Evolutionary conservation across 805 yeast genomes (phyloP), one percentile per base, ranked within the genome.

Genomic region (Wickerhamiella domercqiae): DNA sequence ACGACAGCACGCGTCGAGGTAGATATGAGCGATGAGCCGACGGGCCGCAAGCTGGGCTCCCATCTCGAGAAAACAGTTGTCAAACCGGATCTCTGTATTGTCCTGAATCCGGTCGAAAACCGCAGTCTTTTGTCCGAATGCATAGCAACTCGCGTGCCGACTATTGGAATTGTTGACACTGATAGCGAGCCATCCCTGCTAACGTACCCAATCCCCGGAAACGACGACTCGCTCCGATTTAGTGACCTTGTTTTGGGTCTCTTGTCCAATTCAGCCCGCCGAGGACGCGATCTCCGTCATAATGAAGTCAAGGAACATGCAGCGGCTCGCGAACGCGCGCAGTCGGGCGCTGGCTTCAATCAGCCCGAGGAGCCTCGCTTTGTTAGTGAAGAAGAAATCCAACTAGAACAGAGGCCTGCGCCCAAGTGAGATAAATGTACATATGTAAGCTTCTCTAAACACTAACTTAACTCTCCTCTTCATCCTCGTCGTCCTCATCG

Each of bases 131-230:
- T 90, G 36, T 66, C 67, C 36, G 98, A 90, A 60, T 90, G 96
- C 44, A 70, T 73, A 48, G 73, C 73, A 52, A 66, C 76, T 42
- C 71, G 93, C 55, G 71, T 90, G 22, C 98, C 98, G 41, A 84
- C 96, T 0, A 74, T 90, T 49, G 97, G 95, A 21, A 70, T 90
- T 40, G 74, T 90, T 44, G 98, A 90, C 60, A 86, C 97, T 17
- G 87, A 90, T 59, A 75, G 79, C 55, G 95, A 90, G 54, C 93
- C 96, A 6, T 71, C 80, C 13, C 62, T 78, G 48, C 80, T 87
- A 38, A 83, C 95, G 1, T 90, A 90, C 54, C 93, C 97, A 36
- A 80, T 90, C 47, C 97, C 97, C 14, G 93, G 93, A 45, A 90
- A 90, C 55, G 97, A 90, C 56, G 96, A 86, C 56, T 78, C 93